Evolutionary conservation across 805 yeast species (phyloP).

Genomic region (Dipodascus geniculatus): DNA sequence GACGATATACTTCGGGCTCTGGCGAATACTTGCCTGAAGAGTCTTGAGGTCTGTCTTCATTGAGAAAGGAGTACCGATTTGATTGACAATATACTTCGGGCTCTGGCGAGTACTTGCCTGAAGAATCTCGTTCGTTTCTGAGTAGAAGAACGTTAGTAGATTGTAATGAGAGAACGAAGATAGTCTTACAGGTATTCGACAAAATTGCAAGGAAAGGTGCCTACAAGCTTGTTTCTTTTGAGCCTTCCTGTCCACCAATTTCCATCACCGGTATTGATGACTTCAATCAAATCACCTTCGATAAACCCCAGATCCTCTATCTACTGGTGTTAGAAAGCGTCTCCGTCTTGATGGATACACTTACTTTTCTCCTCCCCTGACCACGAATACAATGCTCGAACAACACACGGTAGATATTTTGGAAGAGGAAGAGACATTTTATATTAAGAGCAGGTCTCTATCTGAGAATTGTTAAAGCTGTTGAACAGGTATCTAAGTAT

Average conservation of each 20-base stretch:
- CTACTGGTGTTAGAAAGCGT: neutral
- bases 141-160: neutral
- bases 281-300: slow-evolving; percentile 88
- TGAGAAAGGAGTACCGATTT: neutral
- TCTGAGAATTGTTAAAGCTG: no score
- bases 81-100: neutral
- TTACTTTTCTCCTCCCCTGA: slow-evolving; percentile 73
- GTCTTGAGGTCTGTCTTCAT: neutral
- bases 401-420: slow-evolving; percentile 47
- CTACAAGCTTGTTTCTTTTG: slow-evolving; percentile 67
- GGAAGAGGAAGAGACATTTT: slow-evolving; percentile 16
- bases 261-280: slow-evolving; percentile 69
- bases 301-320: slow-evolving; percentile 71
- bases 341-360: no score
- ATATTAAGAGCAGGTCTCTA: neutral
- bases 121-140: neutral
- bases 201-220: slow-evolving; percentile 80
- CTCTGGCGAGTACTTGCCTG: neutral
- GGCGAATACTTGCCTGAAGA: neutral
- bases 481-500: no score
- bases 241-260: slow-evolving; percentile 86
- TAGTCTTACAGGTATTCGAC: slow-evolving; percentile 38
- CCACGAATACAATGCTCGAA: slow-evolving; percentile 83
- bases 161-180: neutral
- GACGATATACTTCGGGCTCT: neutral